phyloP scores from a whole-genome alignment of 2,329 filamentous ascomycete genomes.

The Fusarium keratoplasticum region DNA sequence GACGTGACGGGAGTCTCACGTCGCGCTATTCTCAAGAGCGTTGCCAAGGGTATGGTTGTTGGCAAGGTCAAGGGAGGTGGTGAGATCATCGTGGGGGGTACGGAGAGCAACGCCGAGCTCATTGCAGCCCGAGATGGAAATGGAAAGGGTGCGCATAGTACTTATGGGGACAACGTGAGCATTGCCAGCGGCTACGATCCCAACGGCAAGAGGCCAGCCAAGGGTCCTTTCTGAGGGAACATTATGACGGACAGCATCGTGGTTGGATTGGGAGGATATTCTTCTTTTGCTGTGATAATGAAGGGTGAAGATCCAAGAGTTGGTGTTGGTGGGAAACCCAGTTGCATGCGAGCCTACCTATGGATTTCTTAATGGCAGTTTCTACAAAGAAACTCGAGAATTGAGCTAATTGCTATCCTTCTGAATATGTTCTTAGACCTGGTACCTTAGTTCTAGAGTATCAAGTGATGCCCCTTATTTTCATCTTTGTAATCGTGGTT shows the following conservation, averaged over 20 bases:
- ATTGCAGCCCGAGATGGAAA: slow-evolving; percentile 39
- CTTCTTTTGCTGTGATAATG: slow-evolving; percentile 1
- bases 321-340: neutral
- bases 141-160: slow-evolving; percentile 36
- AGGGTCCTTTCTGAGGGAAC: slow-evolving; percentile 30
- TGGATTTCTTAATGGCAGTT: neutral
- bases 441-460: neutral
- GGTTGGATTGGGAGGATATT: neutral
- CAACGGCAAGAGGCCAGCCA: slow-evolving; percentile 49
- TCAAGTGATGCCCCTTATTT: neutral
- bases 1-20: slow-evolving; percentile 94
- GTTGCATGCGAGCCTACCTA: neutral
- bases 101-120: slow-evolving; percentile 51
- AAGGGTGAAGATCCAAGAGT: neutral
- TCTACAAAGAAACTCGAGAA: neutral
- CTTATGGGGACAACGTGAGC: slow-evolving; percentile 45
- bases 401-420: slow-evolving; percentile 1
- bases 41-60: slow-evolving; percentile 96
- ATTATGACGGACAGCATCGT: slow-evolving; percentile 12
- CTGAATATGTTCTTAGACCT: neutral
- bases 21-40: slow-evolving; percentile 89
- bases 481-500: neutral
- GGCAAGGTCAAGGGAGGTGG: slow-evolving; percentile 81
- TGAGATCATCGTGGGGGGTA: slow-evolving; percentile 79
- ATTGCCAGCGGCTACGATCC: slow-evolving; percentile 43